Evolutionary conservation across 2,329 filamentous ascomycete species (phyloP), one percentile per base, ranked within the genome.

Genomic region (Tricladium varicosporioides): DNA sequence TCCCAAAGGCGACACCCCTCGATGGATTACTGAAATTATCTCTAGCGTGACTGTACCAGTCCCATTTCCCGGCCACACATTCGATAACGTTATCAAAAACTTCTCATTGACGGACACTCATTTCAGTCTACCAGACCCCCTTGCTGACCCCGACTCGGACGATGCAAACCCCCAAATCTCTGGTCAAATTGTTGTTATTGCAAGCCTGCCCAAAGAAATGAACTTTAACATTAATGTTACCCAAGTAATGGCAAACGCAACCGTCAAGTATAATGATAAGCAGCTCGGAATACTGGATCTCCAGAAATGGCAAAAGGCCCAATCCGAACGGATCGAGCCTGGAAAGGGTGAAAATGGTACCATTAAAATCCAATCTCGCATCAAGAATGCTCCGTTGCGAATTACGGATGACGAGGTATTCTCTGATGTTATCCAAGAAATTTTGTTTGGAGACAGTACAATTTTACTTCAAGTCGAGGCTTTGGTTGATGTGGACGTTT

Each of bases 31-130:
- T 13, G 85, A 92, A 51, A 80, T 99, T 18, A 76, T 97, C 40
- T 85, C 86, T 47, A 91, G 89, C 64, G 83, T 97, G 52, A 92
- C 87, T 0, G 80, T 97, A 0, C 92, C 92, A 2, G 77, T 97
- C 5, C 88, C 91, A 5, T 89, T 97, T 60, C 90, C 91, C 0
- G 91, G 91, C 5, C 84, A 86, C 57, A 86, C 86, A 0, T 87
- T 97, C 66, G 91, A 92, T 63, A 86, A 89, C 62, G 76, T 96
- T 14, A 88, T 99, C 69, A 88, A 87, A 64, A 93, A 94, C 65
- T 97, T 97, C 70, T 89, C 91, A 18, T 76, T 97, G 63, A 84
- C 86, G 1, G 83, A 97, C 69, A 91, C 95, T 43, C 85, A 95
- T 66, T 96, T 99, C 71, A 84, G 83, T 49, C 76, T 99, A 47